Evolutionary conservation across 2,329 filamentous ascomycete genomes (phyloP).

Genomic region (Phialophora expanda): DNA sequence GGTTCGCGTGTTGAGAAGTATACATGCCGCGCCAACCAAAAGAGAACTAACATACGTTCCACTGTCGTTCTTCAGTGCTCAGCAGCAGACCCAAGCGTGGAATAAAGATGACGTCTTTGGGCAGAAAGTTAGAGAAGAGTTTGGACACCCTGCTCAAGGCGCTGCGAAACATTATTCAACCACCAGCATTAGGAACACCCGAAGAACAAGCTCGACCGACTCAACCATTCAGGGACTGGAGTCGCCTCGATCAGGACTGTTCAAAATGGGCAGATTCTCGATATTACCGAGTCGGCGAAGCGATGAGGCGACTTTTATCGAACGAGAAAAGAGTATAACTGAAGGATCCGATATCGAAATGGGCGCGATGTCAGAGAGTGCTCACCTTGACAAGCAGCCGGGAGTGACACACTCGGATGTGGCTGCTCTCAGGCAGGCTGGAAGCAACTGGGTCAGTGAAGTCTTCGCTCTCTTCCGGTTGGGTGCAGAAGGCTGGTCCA

Average conservation of each 20-base stretch:
- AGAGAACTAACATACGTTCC: conserved; percentile 65
- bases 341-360: conserved; percentile 24
- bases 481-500: conserved; percentile 25
- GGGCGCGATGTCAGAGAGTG: conserved; percentile 10
- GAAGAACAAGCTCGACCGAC: conserved; percentile 19
- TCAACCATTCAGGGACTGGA: not conserved
- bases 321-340: conserved; percentile 18
- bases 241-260: conserved; percentile 15
- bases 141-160: conserved; percentile 49
- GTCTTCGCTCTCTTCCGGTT: conserved; percentile 27
- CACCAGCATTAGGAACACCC: conserved; percentile 4
- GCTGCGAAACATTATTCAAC: conserved; percentile 6
- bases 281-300: conserved; percentile 19
- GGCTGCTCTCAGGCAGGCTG: conserved; percentile 9
- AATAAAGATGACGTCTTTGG: conserved; percentile 65
- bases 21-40: conserved; percentile 61
- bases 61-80: conserved; percentile 68
- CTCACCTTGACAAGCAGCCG: not conserved
- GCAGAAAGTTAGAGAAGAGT: conserved; percentile 65
- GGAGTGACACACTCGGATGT: conserved; percentile 18
- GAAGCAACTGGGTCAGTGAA: conserved; percentile 31
- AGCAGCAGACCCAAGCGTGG: conserved; percentile 66
- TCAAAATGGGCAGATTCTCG: conserved; percentile 19
- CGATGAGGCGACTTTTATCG: conserved; percentile 27
- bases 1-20: conserved; percentile 67